Conservation (phyloP, 495 filamentous ascomycete genomes). For the Podospora sp. region DNA sequence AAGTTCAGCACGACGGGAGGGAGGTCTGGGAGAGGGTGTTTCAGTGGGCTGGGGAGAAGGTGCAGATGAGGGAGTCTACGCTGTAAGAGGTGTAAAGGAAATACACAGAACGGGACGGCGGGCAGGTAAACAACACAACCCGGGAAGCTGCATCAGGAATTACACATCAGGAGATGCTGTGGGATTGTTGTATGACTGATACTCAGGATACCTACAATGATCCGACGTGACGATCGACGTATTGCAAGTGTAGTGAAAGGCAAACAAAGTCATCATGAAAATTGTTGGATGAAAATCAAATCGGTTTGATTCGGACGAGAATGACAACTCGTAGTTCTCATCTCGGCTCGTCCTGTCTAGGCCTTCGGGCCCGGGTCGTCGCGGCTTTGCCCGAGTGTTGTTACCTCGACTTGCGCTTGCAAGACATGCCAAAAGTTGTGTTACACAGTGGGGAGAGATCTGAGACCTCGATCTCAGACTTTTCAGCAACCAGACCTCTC, state of each 20-base stretch:
- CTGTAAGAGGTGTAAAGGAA: neutral
- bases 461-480: neutral
- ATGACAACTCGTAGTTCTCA: neutral
- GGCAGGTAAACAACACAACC: neutral
- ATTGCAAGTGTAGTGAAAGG: no score
- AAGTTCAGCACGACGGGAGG: slow-evolving; percentile 44
- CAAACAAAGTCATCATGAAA: no score
- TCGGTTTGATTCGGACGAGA: neutral
- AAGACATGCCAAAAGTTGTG: neutral
- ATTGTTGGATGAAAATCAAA: neutral
- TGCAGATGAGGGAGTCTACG: neutral
- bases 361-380: neutral
- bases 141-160: neutral
- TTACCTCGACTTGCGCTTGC: neutral
- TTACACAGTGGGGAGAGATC: neutral
- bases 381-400: neutral
- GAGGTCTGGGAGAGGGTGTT: slow-evolving; percentile 48
- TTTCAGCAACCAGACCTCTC: neutral
- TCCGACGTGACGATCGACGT: no score
- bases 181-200: no score
- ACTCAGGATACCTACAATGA: no score
- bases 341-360: neutral
- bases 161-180: neutral
- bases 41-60: slow-evolving; percentile 39
- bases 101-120: neutral